Conservation (phyloP, 73 alveolate genomes). For the Paramecium sonneborni region DNA sequence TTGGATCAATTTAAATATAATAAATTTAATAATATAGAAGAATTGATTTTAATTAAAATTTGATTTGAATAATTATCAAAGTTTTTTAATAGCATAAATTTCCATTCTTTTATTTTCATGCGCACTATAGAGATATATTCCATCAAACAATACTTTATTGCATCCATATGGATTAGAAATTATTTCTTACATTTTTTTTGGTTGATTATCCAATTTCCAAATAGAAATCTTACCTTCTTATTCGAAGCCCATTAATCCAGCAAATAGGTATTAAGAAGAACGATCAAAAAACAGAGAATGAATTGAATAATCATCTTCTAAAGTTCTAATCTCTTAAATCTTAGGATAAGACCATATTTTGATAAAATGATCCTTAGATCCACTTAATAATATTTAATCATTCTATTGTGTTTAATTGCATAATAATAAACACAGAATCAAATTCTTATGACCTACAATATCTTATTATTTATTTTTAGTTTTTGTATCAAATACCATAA, state of each 20-base stretch:
- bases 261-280: not conserved
- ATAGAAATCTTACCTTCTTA: slow-evolving; percentile 11
- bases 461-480: not conserved
- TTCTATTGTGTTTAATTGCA: not conserved
- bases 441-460: not conserved
- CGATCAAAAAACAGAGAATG: not conserved
- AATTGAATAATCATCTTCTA: slow-evolving; percentile 33
- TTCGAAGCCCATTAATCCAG: not conserved
- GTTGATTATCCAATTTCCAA: not conserved
- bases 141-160: not conserved
- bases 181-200: not conserved
- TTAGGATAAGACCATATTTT: slow-evolving; percentile 39
- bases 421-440: not conserved
- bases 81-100: not conserved
- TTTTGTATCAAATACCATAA: not conserved
- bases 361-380: not conserved
- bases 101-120: slow-evolving; percentile 40
- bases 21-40: too few species aligned
- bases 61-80: too few species aligned
- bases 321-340: not conserved
- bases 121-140: not conserved
- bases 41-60: too few species aligned
- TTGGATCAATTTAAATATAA: too few species aligned
- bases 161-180: slow-evolving; percentile 9
- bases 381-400: not conserved